These are phyloP conservation scores for Endocalyx cinctus DNA, from an alignment of 2,329 filamentous ascomycete species.

Conservation along the genomic window DNA sequence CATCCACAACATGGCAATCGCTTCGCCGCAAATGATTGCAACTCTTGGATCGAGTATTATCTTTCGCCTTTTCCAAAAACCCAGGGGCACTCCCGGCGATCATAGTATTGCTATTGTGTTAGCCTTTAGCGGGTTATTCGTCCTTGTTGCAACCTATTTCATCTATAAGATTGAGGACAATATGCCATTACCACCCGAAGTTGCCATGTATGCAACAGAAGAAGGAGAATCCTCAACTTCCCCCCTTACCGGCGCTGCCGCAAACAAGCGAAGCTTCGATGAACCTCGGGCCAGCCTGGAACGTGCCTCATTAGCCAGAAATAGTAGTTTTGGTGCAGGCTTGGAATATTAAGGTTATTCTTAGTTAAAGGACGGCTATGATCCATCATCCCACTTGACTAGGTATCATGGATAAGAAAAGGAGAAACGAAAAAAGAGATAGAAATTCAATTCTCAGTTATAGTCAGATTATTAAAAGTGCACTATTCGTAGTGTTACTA, in stretches of 20 bases:
- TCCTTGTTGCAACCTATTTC: conserved; percentile 71
- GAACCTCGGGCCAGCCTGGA: conserved; percentile 39
- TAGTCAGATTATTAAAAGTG: too few relatives aligned
- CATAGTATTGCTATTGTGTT: conserved; percentile 83
- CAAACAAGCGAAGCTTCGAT: conserved; percentile 37
- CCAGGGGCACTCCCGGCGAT: conserved; percentile 77
- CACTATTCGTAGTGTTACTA: too few relatives aligned
- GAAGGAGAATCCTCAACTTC: conserved; percentile 33
- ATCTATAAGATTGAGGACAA: conserved; percentile 65
- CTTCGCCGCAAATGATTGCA: conserved; percentile 85
- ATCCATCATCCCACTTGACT: too few relatives aligned
- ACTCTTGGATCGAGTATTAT: conserved; percentile 80
- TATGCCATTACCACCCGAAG: conserved; percentile 31
- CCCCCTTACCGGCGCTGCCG: conserved; percentile 22
- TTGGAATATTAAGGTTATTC: conserved; percentile 45
- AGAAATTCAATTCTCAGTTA: too few relatives aligned
- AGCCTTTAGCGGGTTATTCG: conserved; percentile 75
- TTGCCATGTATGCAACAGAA: conserved; percentile 36
- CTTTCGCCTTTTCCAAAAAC: conserved; percentile 83
- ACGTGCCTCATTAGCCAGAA: conserved; percentile 42
- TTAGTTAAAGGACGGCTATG: too few relatives aligned
- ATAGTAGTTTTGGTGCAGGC: conserved; percentile 43
- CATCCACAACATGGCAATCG: conserved; percentile 93
- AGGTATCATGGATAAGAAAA: too few relatives aligned
- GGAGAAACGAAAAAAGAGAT: too few relatives aligned